Evolutionary conservation across 768 basidiomycete species (phyloP).

Genomic region (Grammothele lineata): DNA sequence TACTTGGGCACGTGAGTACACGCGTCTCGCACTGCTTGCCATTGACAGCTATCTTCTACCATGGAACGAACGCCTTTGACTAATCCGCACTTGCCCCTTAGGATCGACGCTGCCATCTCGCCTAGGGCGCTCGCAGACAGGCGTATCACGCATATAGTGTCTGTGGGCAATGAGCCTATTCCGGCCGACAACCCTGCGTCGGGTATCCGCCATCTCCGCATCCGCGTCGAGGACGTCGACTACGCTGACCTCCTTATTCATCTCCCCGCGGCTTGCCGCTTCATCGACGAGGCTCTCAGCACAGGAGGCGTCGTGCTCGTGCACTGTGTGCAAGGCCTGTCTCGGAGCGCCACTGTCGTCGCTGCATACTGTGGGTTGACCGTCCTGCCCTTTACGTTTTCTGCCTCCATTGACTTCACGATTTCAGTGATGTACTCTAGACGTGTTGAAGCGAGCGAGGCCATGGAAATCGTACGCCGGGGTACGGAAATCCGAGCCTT

Average conservation of each 20-base stretch:
- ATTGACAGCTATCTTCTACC: slow-evolving; percentile 4
- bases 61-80: background rate
- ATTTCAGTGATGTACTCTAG: slow-evolving; percentile 67
- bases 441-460: slow-evolving; percentile 51
- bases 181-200: slow-evolving; percentile 69
- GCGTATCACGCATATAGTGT: slow-evolving; percentile 75
- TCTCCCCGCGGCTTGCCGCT: slow-evolving; percentile 52
- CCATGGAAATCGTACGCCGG: slow-evolving; percentile 55
- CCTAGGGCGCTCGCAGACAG: slow-evolving; percentile 68
- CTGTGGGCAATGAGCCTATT: slow-evolving; percentile 69
- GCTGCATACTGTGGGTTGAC: slow-evolving; percentile 65
- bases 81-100: slow-evolving; percentile 24
- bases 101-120: slow-evolving; percentile 67
- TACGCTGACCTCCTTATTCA: slow-evolving; percentile 61
- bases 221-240: slow-evolving; percentile 51
- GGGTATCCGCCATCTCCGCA: slow-evolving; percentile 65
- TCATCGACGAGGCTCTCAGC: slow-evolving; percentile 56
- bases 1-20: slow-evolving; percentile 19
- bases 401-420: background rate
- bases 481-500: too few species aligned
- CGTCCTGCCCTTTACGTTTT: background rate
- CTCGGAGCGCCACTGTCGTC: slow-evolving; percentile 66
- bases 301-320: slow-evolving; percentile 56
- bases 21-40: slow-evolving; percentile 8
- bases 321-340: slow-evolving; percentile 73